Evolutionary conservation across 2,329 filamentous ascomycete genomes (phyloP), one percentile per base, ranked within the genome.

Genomic region (Didymella sp.): DNA sequence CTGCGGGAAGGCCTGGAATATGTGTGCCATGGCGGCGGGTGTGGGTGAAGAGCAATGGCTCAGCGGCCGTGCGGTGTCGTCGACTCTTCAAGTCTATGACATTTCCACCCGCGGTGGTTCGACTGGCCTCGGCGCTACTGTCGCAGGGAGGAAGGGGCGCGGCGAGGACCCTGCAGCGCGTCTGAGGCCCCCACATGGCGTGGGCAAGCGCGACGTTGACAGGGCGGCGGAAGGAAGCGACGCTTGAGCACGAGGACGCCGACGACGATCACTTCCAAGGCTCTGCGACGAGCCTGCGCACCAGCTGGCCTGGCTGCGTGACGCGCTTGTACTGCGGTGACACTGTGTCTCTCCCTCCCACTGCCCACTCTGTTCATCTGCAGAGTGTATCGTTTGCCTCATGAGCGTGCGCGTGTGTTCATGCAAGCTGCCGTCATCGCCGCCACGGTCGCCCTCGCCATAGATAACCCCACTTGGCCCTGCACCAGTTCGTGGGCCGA

Each of bases 1-100:
- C 62, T 73, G 70, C 27, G 76, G 75, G 46, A 76, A 70, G 9
- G 71, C 61, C 22, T 73, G 69, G 65, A 74, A 77, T 24, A 77
- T 60, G 38, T 70, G 71, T 22, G 70, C 70, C 75, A 77, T 77
- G 38, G 51, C 27, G 49, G 49, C 43, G 28, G 37, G 38, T 33
- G 54, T 25, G 17, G 43, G 44, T 52, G 54, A 40, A 31, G 54
- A 38, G 37, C 47, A 47, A 56, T 51, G 47, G 46, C 47, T 41
- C 51, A 28, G 45, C 33, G 13, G 30, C 30, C 30, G 30, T 33
- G 13, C 30, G 13, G 2, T 38, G 38, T 25, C 45, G 38, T 25
- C 38, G 31, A 44, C 21, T 25, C 21, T 41, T 25, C 38, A 11
- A 47, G 45, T 56, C 52, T 57, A 57, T 57, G 54, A 57, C 54